These are phyloP conservation scores for Yamadazyma philogaea DNA, from an alignment of 805 yeast genomes.

Conservation along the genomic window DNA sequence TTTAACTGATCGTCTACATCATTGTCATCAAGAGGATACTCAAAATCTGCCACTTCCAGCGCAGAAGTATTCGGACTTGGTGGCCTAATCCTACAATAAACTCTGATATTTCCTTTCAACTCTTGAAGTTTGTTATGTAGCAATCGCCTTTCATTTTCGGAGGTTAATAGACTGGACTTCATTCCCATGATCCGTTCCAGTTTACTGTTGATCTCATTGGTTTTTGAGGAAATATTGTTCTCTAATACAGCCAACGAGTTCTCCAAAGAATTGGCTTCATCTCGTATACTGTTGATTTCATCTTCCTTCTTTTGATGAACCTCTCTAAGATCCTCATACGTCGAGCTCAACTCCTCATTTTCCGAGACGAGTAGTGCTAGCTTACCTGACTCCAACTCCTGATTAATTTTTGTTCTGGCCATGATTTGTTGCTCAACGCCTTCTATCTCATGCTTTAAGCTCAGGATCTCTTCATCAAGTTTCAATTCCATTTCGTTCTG, in stretches of 20 bases:
- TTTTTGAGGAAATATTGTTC: conserved; percentile 27
- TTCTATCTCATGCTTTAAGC: conserved; percentile 9
- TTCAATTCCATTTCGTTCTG: conserved; percentile 6
- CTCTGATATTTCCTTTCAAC: conserved; percentile 87
- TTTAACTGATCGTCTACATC: conserved; percentile 30
- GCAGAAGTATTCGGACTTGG: conserved; percentile 1
- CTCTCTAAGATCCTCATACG: not conserved
- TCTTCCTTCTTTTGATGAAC: not conserved
- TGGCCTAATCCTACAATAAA: conserved; percentile 84
- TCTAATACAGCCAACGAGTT: conserved; percentile 39
- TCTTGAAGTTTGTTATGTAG: conserved; percentile 79
- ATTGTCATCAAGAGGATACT: conserved; percentile 21
- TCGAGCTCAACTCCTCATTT: not conserved
- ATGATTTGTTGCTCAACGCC: not conserved
- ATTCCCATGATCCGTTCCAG: conserved; percentile 11
- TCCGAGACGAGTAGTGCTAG: conserved; percentile 24
- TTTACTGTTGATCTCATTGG: conserved; percentile 4
- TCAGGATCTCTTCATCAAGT: conserved; percentile 6
- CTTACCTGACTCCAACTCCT: not conserved
- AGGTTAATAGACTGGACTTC: conserved; percentile 38
- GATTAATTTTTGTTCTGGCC: not conserved
- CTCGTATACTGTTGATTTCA: conserved; percentile 6
- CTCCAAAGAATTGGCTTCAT: conserved; percentile 6
- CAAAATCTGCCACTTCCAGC: conserved; percentile 2
- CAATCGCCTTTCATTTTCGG: conserved; percentile 56